phyloP scores from a whole-genome alignment of 1,139 yeast genomes.

The Pichia inconspicua region DNA sequence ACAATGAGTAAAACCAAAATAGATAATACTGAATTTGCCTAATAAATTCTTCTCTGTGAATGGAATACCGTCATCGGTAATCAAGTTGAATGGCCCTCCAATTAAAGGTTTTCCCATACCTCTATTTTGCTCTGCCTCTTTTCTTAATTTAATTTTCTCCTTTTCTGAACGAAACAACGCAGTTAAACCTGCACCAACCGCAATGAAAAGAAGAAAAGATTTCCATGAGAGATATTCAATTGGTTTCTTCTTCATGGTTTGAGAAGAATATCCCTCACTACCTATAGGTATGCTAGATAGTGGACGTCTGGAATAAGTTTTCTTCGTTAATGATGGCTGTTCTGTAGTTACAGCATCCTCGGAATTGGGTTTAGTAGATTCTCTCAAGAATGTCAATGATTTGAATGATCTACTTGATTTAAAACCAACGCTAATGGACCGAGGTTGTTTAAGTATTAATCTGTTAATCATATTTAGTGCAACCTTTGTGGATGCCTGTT shows the following conservation, averaged over 20 bases:
- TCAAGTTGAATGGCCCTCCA: constrained; percentile 78
- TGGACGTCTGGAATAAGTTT: constrained; percentile 21
- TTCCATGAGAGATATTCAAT: constrained; percentile 85
- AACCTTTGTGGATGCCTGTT: background rate
- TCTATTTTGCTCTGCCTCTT: constrained; percentile 75
- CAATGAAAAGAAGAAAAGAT: constrained; percentile 58
- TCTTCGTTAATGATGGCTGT: background rate
- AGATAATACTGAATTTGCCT: constrained; percentile 72
- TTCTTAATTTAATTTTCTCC: constrained; percentile 62
- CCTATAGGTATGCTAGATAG: constrained; percentile 46
- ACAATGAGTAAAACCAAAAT: constrained; percentile 94
- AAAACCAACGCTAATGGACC: background rate
- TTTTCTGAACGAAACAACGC: constrained; percentile 66
- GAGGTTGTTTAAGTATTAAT: background rate
- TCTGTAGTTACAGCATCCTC: background rate
- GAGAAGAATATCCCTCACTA: constrained; percentile 32
- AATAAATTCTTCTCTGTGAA: constrained; percentile 72
- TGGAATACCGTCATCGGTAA: constrained; percentile 59
- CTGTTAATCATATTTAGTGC: background rate
- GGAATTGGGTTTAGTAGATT: background rate
- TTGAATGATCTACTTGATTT: background rate
- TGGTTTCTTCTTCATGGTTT: constrained; percentile 26
- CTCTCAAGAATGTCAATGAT: background rate
- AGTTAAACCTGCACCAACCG: constrained; percentile 64
- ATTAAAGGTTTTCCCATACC: constrained; percentile 88